Evolutionary conservation across 305 asterid genomes (phyloP), one percentile per base, ranked within the genome.

Genomic region (Plantago coronopus): DNA sequence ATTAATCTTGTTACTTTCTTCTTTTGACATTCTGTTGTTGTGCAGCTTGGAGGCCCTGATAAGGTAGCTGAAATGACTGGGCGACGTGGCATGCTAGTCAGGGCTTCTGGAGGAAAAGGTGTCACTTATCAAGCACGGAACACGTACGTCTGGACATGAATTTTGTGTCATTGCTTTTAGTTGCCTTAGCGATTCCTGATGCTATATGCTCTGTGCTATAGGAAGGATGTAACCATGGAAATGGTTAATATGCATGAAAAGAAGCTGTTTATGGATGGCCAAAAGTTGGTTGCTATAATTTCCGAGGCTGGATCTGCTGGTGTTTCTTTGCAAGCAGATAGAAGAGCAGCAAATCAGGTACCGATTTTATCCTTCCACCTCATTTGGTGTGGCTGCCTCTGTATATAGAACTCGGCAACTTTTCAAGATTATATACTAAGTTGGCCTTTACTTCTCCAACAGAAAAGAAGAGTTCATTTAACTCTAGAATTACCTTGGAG

Each of bases 251-350:
- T 94, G 96, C 94, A 94, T 59, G 97, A 93, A 82, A 94, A 89
- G 69, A 86, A 89, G 76, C 83, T 85, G 31, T 94, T 94, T 72
- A 94, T 94, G 99, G 91, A 86, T 67, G 97, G 94, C 54, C 83
- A 87, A 79, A 94, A 94, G 73, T 73, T 87, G 29, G 87, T 87
- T 54, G 99, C 99, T 60, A 85, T 94, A 55, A 94, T 94, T 57
- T 93, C 99, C 48, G 97, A 89, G 88, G 99, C 97, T 79, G 99
- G 99, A 69, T 94, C 96, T 54, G 96, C 97, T 67, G 99, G 97
- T 72, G 99, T 94, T 83, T 94, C 99, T 71, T 84, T 94, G 81
- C 99, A 94, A 84, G 95, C 99, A 58, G 99, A 94, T 74, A 87
- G 88, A 78, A 82, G 99, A 82, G 96, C 83, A n/a, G 64, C 75